Conservation (phyloP, 805 yeast species). For the Yamadazyma sp. region DNA sequence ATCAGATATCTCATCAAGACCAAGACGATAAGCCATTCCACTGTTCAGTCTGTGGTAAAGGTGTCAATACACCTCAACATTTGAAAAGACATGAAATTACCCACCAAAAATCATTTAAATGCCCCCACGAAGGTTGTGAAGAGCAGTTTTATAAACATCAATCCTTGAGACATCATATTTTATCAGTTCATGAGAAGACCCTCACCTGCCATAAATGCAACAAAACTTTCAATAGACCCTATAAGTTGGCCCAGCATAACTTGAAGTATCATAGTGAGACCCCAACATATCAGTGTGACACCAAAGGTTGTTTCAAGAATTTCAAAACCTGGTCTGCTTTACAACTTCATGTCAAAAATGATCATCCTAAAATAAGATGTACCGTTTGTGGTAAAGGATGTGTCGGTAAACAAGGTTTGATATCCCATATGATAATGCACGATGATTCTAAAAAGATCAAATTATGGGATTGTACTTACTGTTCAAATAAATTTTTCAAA, state of each 20-base stretch:
- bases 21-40: slow-evolving; percentile 61
- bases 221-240: slow-evolving; percentile 60
- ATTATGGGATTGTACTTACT: slow-evolving; percentile 65
- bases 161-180: slow-evolving; percentile 68
- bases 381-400: slow-evolving; percentile 64
- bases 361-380: slow-evolving; percentile 71
- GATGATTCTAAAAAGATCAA: slow-evolving; percentile 49
- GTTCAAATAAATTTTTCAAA: slow-evolving; percentile 51
- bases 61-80: slow-evolving; percentile 78
- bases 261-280: slow-evolving; percentile 59
- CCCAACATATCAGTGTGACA: slow-evolving; percentile 58
- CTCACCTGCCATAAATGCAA: slow-evolving; percentile 63
- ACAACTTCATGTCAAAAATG: slow-evolving; percentile 65
- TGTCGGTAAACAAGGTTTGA: slow-evolving; percentile 67
- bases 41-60: slow-evolving; percentile 77
- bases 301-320: slow-evolving; percentile 54
- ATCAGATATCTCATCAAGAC: slow-evolving; percentile 56
- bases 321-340: slow-evolving; percentile 74
- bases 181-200: slow-evolving; percentile 55
- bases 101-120: slow-evolving; percentile 63
- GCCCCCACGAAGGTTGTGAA: slow-evolving; percentile 59
- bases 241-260: slow-evolving; percentile 63
- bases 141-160: slow-evolving; percentile 74
- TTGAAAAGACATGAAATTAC: slow-evolving; percentile 78
- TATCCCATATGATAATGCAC: slow-evolving; percentile 70